Evolutionary conservation across 2,329 filamentous ascomycete species (phyloP).

Genomic region (Colletotrichum gigasporum): DNA sequence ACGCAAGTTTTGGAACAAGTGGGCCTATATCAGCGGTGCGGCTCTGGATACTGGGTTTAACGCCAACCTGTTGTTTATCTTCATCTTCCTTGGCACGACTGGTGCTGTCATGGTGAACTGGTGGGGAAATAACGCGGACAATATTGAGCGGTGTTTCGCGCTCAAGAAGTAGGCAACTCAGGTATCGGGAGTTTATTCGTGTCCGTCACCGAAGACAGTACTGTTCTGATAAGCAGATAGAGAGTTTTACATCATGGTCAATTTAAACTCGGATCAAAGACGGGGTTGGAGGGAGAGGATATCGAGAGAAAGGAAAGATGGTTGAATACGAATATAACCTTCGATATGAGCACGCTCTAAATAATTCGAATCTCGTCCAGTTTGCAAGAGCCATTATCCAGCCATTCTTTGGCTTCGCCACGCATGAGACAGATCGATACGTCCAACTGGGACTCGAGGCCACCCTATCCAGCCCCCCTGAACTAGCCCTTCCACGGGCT

Average conservation of each 20-base stretch:
- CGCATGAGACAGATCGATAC: slow-evolving; percentile 16
- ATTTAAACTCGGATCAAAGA: too few relatives aligned
- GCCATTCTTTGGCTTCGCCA: not conserved
- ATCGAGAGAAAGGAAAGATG: too few relatives aligned
- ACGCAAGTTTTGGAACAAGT: slow-evolving; percentile 66
- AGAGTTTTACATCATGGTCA: not conserved
- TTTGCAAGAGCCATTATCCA: not conserved
- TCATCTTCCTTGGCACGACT: slow-evolving; percentile 67
- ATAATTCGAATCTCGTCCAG: not conserved
- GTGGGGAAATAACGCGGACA: slow-evolving; percentile 68
- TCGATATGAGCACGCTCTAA: too few relatives aligned
- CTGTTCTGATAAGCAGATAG: too few relatives aligned
- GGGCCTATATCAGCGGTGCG: slow-evolving; percentile 70
- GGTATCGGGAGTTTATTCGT: too few relatives aligned
- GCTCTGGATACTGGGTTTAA: slow-evolving; percentile 72
- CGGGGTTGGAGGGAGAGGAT: too few relatives aligned
- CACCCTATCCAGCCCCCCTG: too few relatives aligned
- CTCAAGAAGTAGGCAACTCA: slow-evolving; percentile 40
- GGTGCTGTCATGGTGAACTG: slow-evolving; percentile 67
- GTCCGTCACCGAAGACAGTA: too few relatives aligned
- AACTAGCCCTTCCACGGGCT: too few relatives aligned
- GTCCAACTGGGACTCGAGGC: too few relatives aligned
- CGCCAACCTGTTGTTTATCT: slow-evolving; percentile 67
- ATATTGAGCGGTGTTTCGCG: slow-evolving; percentile 68
- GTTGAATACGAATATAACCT: too few relatives aligned